A percentile compares a stretch with the other conserved stretches of the same genome.
These are phyloP conservation scores for Nakazawaea populi DNA, from an alignment of 805 yeast genomes.

Conservation along the genomic window DNA sequence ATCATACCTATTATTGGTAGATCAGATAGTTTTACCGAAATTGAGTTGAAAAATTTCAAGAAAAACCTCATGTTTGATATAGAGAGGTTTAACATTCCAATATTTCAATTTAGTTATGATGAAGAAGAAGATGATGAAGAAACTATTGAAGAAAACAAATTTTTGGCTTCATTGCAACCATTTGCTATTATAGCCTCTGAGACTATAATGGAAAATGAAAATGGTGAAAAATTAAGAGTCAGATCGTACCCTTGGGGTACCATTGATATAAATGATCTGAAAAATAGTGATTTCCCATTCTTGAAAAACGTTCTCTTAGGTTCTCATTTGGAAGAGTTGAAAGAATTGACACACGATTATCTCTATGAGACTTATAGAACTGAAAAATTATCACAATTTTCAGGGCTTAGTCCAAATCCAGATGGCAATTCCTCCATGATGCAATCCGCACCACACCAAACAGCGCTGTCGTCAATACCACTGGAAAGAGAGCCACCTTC, in stretches of 20 bases:
- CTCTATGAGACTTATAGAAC: constrained; percentile 60
- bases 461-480: neutral
- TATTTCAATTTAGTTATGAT: constrained; percentile 67
- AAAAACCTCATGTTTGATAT: constrained; percentile 56
- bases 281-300: constrained; percentile 45
- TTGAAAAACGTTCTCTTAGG: constrained; percentile 52
- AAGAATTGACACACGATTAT: constrained; percentile 61
- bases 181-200: constrained; percentile 70
- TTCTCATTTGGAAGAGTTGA: constrained; percentile 57
- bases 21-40: constrained; percentile 64
- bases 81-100: constrained; percentile 63
- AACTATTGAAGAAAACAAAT: constrained; percentile 61
- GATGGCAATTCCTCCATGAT: neutral
- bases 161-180: constrained; percentile 60
- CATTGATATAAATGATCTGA: constrained; percentile 48
- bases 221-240: constrained; percentile 45
- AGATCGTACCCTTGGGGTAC: constrained; percentile 78
- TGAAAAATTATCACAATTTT: constrained; percentile 51
- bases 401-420: constrained; percentile 29
- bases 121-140: constrained; percentile 70
- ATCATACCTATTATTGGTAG: constrained; percentile 66
- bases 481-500: constrained; percentile 41
- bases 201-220: constrained; percentile 39
- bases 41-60: constrained; percentile 56
- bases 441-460: neutral